Conservation (phyloP, 495 filamentous ascomycete genomes). For the Glarea lozoyensis region DNA sequence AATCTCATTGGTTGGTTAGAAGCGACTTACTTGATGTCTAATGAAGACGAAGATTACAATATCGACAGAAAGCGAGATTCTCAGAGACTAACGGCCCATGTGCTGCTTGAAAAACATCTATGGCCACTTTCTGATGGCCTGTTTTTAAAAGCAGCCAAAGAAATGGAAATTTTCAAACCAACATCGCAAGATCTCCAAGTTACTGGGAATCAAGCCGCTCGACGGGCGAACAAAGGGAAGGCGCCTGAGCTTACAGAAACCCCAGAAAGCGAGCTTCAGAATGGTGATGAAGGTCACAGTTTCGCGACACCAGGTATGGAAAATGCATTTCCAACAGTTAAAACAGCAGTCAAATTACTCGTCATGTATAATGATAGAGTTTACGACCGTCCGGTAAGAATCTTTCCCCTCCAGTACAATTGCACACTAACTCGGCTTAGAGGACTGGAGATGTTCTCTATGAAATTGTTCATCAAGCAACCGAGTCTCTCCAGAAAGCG, state of each 20-base stretch:
- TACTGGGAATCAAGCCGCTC: slow-evolving; percentile 31
- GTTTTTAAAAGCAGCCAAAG: slow-evolving; percentile 36
- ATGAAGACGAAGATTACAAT: slow-evolving; percentile 59
- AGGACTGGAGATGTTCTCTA: slow-evolving; percentile 41
- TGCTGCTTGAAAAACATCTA: slow-evolving; percentile 42
- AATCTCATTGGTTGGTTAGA: slow-evolving; percentile 74
- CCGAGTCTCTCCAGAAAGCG: slow-evolving; percentile 39
- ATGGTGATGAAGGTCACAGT: slow-evolving; percentile 27
- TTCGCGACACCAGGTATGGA: slow-evolving; percentile 4
- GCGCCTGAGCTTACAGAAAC: slow-evolving; percentile 30
- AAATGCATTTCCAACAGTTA: slow-evolving; percentile 21
- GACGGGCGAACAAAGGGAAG: slow-evolving; percentile 33
- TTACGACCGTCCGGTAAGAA: slow-evolving; percentile 34
- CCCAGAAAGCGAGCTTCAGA: slow-evolving; percentile 38
- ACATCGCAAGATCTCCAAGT: slow-evolving; percentile 55
- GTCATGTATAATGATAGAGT: slow-evolving; percentile 29
- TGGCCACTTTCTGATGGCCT: slow-evolving; percentile 41
- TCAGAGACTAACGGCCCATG: slow-evolving; percentile 54
- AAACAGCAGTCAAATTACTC: slow-evolving; percentile 18
- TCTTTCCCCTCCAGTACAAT: neutral
- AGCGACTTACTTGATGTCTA: slow-evolving; percentile 66
- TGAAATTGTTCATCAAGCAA: slow-evolving; percentile 30
- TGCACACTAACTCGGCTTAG: slow-evolving; percentile 16
- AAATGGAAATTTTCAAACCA: slow-evolving; percentile 62
- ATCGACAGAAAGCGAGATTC: slow-evolving; percentile 64